Evolutionary conservation across 2,329 filamentous ascomycete genomes (phyloP).

Genomic region (Cytospora mali): DNA sequence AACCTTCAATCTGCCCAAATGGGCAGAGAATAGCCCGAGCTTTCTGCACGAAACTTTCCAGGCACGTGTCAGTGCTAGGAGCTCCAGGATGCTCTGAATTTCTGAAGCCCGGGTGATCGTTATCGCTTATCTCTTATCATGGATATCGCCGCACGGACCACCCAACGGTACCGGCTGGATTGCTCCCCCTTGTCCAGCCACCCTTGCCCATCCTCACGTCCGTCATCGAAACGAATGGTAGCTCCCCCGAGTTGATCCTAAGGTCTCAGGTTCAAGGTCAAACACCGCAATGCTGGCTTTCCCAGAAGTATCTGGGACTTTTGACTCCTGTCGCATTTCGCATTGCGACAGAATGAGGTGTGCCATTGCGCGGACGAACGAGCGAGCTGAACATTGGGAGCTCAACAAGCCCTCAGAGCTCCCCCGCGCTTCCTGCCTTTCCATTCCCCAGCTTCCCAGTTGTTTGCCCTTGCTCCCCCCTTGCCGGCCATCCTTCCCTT

Average conservation of each 20-base stretch:
- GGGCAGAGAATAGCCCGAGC: background rate
- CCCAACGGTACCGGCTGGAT: conserved; percentile 3
- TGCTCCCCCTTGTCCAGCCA: conserved; percentile 8
- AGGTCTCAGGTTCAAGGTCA: background rate
- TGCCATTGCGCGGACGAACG: conserved; percentile 7
- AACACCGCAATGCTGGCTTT: background rate
- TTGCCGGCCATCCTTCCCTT: conserved; percentile 32
- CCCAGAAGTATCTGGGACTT: background rate
- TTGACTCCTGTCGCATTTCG: background rate
- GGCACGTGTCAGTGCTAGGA: background rate
- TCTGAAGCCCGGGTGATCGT: no score
- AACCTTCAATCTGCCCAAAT: background rate
- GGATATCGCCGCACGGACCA: conserved; percentile 6
- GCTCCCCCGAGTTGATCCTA: background rate
- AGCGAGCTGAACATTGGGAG: conserved; percentile 25
- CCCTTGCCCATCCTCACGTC: background rate
- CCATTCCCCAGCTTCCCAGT: background rate
- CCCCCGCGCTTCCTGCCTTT: background rate
- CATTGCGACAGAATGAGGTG: conserved; percentile 1
- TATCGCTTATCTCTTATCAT: background rate
- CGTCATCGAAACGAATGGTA: background rate
- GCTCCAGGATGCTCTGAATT: background rate
- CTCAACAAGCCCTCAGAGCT: background rate
- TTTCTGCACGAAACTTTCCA: background rate
- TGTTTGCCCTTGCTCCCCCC: conserved; percentile 15